Percentiles rank a stretch among this genome's conserved stretches.
phyloP scores from a whole-genome alignment of 1,139 yeast species.

The Magnusiomyces fungicola region DNA sequence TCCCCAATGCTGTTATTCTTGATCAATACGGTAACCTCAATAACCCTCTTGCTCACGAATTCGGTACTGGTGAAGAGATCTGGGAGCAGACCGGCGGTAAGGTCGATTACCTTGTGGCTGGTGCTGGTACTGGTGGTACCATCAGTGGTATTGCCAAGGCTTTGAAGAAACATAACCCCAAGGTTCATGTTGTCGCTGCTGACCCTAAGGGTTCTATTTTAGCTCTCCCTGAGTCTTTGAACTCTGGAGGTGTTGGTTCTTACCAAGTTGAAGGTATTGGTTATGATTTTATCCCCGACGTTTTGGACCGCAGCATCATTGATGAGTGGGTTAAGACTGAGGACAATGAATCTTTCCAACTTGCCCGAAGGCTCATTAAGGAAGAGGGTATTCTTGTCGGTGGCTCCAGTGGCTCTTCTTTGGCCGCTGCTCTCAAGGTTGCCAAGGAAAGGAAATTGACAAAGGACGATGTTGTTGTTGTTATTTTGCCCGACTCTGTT shows the following conservation, averaged over 20 bases:
- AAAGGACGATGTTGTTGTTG: conserved; percentile 71
- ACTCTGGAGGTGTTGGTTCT: conserved; percentile 44
- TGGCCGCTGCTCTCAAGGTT: conserved; percentile 71
- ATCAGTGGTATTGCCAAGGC: conserved; percentile 71
- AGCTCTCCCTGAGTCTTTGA: conserved; percentile 73
- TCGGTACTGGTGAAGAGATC: conserved; percentile 80
- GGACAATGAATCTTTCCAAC: conserved; percentile 70
- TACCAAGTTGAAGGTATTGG: conserved; percentile 92
- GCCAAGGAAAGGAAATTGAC: conserved; percentile 60
- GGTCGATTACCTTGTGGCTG: conserved; percentile 72
- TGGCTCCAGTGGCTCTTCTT: conserved; percentile 81
- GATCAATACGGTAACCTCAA: conserved; percentile 77
- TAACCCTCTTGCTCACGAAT: conserved; percentile 80
- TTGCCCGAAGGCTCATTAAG: conserved; percentile 74
- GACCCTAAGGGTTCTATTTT: conserved; percentile 85
- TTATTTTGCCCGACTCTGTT: conserved; percentile 80
- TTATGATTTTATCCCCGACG: conserved; percentile 83
- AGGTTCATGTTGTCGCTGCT: conserved; percentile 64
- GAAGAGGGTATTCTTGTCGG: conserved; percentile 88
- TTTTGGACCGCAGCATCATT: conserved; percentile 56
- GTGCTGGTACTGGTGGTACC: conserved; percentile 73
- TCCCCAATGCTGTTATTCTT: conserved; percentile 77
- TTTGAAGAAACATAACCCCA: conserved; percentile 62
- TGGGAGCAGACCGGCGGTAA: conserved; percentile 75
- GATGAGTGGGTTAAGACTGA: conserved; percentile 86